A percentile compares a stretch with the other conserved stretches of the same genome.
Evolutionary conservation across 768 basidiomycete species (phyloP).

Genomic region (Xerocomellus dryophilus): DNA sequence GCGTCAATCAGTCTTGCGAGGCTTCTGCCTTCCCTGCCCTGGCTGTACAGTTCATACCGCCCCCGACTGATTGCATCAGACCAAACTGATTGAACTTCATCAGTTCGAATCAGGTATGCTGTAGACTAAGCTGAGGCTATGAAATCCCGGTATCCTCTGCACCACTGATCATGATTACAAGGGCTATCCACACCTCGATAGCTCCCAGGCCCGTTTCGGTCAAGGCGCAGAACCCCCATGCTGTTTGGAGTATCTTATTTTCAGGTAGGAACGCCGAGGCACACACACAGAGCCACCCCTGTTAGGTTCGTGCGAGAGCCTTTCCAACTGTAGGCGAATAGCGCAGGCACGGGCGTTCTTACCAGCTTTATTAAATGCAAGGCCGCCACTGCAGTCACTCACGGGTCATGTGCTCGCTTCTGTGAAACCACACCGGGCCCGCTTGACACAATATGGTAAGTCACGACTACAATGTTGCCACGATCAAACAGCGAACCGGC

Average conservation of each 20-base stretch:
- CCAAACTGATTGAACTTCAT: slow-evolving; percentile 9
- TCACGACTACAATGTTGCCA: no score
- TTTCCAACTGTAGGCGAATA: not conserved
- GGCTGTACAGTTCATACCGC: not conserved
- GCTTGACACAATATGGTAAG: not conserved
- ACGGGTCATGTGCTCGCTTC: not conserved
- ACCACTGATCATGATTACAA: slow-evolving; percentile 9
- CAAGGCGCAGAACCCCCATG: not conserved
- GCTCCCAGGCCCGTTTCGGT: not conserved
- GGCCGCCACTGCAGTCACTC: slow-evolving; percentile 5
- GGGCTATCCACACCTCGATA: slow-evolving; percentile 2
- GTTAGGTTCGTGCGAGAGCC: not conserved
- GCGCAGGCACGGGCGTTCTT: slow-evolving; percentile 3
- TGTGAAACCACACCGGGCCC: not conserved
- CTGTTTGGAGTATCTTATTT: slow-evolving; percentile 1
- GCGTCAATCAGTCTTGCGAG: slow-evolving; percentile 3
- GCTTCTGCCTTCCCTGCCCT: not conserved
- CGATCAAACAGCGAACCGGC: slow-evolving; percentile 3
- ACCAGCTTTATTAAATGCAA: not conserved
- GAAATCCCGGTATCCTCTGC: not conserved
- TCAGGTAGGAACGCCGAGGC: slow-evolving; percentile 5
- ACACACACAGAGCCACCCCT: not conserved
- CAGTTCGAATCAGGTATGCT: slow-evolving; percentile 2
- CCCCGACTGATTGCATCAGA: slow-evolving; percentile 16
- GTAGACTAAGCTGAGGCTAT: slow-evolving; percentile 4